Conservation (phyloP, 768 basidiomycete species). For the Goffeauzyma gilvescens region DNA sequence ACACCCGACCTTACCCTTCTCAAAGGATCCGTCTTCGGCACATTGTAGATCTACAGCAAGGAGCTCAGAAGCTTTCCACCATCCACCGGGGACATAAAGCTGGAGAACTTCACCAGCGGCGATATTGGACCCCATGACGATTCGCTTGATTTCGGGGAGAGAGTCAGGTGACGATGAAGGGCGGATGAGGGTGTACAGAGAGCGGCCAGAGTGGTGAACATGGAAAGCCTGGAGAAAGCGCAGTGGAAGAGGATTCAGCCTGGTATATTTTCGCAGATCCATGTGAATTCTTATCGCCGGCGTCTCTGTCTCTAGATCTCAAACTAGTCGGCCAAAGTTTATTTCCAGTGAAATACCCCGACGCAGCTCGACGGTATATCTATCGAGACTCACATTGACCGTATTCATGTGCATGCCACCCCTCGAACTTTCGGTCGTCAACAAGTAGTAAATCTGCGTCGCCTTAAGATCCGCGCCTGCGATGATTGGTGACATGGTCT, state of each 20-base stretch:
- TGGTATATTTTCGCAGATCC: too few relatives aligned
- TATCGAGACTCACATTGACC: constrained; percentile 12
- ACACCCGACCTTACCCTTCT: constrained; percentile 34
- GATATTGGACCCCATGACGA: constrained; percentile 36
- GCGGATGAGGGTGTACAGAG: constrained; percentile 38
- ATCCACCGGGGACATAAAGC: constrained; percentile 35
- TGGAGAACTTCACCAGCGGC: constrained; percentile 37
- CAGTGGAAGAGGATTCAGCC: too few relatives aligned
- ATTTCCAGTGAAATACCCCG: too few relatives aligned
- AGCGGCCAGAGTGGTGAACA: constrained; percentile 39
- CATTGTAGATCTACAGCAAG: constrained; percentile 24
- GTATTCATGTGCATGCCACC: constrained; percentile 25
- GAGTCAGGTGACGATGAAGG: constrained; percentile 19
- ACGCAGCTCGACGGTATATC: background rate
- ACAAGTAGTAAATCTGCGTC: constrained; percentile 22
- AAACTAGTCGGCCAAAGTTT: too few relatives aligned
- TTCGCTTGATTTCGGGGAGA: constrained; percentile 32
- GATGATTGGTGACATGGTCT: too few relatives aligned
- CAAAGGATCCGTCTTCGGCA: constrained; percentile 3
- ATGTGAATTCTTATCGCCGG: too few relatives aligned
- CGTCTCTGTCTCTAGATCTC: too few relatives aligned
- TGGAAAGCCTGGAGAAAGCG: constrained; percentile 38
- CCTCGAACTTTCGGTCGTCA: constrained; percentile 14
- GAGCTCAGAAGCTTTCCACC: constrained; percentile 32
- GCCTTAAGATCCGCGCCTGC: constrained; percentile 12